Base-by-base conservation (phyloP, 2,329 filamentous ascomycete species). In the Fusarium denticulatum region DNA sequence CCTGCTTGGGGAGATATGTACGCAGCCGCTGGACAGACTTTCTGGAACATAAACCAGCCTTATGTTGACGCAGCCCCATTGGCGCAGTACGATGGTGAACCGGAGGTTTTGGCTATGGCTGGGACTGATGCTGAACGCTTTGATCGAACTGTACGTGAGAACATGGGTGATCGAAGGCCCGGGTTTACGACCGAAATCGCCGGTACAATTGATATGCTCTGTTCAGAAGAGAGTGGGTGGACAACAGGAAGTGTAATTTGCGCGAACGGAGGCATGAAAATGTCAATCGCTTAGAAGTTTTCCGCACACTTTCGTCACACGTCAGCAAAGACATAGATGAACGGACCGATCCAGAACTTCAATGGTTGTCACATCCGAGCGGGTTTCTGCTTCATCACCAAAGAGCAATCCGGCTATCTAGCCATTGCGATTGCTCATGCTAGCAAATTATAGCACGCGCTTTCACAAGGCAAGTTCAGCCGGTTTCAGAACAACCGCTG, bases 191-290 rank as follows among this genome's bases (percentile, higher is more conserved):
- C 67, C 45, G 92, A 94, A 81, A 86, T 94, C 81, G 92, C 92
- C 1, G 92, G 91, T 4, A 88, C 92, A 10, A 89, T 94, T 52
- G 91, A 88, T 14, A 93, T 94, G 91, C 83, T 94, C 45, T 93
- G 91, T 79, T 88, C 87, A 12, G 86, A 86, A 16, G 92, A 94
- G 80, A 86, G 86, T 43, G 88, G 86, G 5, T 94, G 91, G 91
- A 91, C 89, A 65, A 94, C 92, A 3, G 92, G 92, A 8, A 91
- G 89, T 77, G 88, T 93, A 37, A 86, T 94, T n/a, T 93, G 90
- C 81, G 91, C 91, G 20, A 93, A 93, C 76, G 92, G 92, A 7
- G 83, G 83, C 15, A 83, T 83, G 80, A 82, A 79, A 74, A 83
- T 83, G 80, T 80, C 79, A 26, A 80, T 81, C 68, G 80, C 81